Evolutionary conservation across 495 filamentous ascomycete genomes (phyloP), one percentile per base, ranked within the genome.

Genomic region (Penicillium crystallinum): DNA sequence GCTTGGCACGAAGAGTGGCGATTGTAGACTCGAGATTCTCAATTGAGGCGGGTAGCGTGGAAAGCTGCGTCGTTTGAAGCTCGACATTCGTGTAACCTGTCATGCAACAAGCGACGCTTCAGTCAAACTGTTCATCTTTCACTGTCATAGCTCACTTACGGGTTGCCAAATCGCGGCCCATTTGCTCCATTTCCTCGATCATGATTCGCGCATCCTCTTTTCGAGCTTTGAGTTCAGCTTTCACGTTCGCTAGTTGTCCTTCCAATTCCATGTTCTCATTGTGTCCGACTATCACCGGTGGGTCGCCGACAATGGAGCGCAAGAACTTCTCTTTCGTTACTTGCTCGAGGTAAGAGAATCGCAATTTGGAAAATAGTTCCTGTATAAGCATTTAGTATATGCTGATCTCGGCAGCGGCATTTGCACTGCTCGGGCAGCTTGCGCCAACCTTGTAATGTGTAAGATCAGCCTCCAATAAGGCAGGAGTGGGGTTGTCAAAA

Each of bases 311-410:
- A 73, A 97, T 96, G 54, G 90, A 89, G 73, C 95, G 93, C 49
- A 96, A 81, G 59, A 86, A 82, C 69, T 97, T 93, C 58, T 97
- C 92, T 77, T 97, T 96, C 66, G 86, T 95, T 65, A 96, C 95
- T 84, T 95, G 73, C 52, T 73, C 67, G 52, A 73, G 63, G 61
- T 81, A 97, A 58, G 89, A 95, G 75, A 97, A 97, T 64, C 91
- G 89, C 23, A 98, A 81, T 71, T 97, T 97, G 36, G 89, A 86
- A 70, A 97, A 97, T 25, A 97, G 81, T 72, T 97, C 93, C 78
- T 85, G 53, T 42, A 11, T 11, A 10, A 51, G 9, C n/a, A 38
- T 1, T 9, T 43, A 14, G 53, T 44, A 33, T 29, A 11, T 48
- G 21, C 22, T 40, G 14, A 15, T 44, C 21, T 47, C 29, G n/a